Base-by-base conservation (phyloP, 2,329 filamentous ascomycete species). In the Botrytis elliptica region DNA sequence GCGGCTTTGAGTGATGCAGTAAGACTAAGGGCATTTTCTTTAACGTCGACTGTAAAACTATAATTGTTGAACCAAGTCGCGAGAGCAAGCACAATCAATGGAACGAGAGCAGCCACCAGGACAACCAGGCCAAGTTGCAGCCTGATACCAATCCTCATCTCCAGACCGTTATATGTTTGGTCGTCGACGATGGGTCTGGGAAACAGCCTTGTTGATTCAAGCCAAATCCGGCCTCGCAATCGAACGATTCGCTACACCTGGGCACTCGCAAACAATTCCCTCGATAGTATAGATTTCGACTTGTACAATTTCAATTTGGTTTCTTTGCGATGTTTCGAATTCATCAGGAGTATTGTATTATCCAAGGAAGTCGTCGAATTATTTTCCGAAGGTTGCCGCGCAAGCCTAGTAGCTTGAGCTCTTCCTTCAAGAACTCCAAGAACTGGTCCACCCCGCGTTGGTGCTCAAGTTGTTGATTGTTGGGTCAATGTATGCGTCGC, bases 1-100 rank as follows among this genome's bases (percentile, higher is more conserved):
- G 92, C 90, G 33, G 94, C 92, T 82, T 97, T 97, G 80, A 97
- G 89, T 4, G 92, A 94, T 10, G 95, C 95, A 1, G 93, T 93
- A 75, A 97, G 86, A 40, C 90, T 85, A 66, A 98, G 88, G 70
- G 91, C 88, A 70, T 88, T 86, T 20, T 88, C 83, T 66, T 87
- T 85, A 73, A 91, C 85, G 68, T 81, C 81, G 46, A 90, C 84
- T 38, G 91, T 88, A 77, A 91, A 90, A 74, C 85, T 84, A 79
- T 90, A 87, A 76, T 88, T 90, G 72, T 89, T 89, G 75, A 88
- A 81, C 86, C 85, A 87, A 4, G 91, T 93, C 79, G 94, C 93
- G 76, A 97, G 88, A 25, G 93, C 90, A 75, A 97, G 88, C 75
- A 97, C 90, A 72, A 91, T 89, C 75, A 97, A 88, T 71, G 91